Evolutionary conservation across 139 green algal genomes (phyloP), one percentile per base, ranked within the genome.

Genomic region (Astrephomene gubernaculifera): DNA sequence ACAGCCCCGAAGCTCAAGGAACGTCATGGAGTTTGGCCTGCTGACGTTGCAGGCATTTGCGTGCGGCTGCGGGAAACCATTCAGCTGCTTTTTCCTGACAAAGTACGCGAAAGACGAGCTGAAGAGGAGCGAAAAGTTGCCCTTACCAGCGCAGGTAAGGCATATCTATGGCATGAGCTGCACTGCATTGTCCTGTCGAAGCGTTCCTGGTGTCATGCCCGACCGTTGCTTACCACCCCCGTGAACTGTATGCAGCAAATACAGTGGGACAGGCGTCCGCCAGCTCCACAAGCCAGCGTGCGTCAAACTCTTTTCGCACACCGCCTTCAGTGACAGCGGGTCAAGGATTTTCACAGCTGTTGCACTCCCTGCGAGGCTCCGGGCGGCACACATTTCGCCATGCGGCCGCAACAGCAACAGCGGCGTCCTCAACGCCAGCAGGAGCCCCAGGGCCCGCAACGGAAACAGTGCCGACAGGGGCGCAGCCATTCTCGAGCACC

Each of bases 31-130:
- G n/a, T n/a, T n/a, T n/a, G n/a, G n/a, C n/a, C n/a, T n/a, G n/a
- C n/a, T n/a, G n/a, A n/a, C n/a, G 19, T 41, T 45, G 25, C 60
- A 83, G 76, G 76, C 3, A 41, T 83, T 2, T 83, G 76, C 76
- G 17, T 83, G 17, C 64, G 76, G 24, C 60, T 83, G 38, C 60
- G 60, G 0, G 76, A 83, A 17, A 83, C 76, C 8, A 44, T 83
- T n/a, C 39, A 83, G 39, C n/a, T 49, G 19, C 31, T 72, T 0
- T 83, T 83, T 35, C 76, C 76, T 2, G 60, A 83, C 0, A 52
- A 83, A 29, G 33, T 72, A 35, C 33, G 29, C 24, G 44, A 73
- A 41, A 38, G 76, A n/a, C 27, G 60, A 4, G 3, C 24, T 25
- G 60, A 83, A 45, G 2, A 60, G 76, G 54, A 57, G 39, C 29